These are phyloP conservation scores for Linum usitatissimum DNA, from an alignment of 345 rosid genomes.

Conservation along the genomic window DNA sequence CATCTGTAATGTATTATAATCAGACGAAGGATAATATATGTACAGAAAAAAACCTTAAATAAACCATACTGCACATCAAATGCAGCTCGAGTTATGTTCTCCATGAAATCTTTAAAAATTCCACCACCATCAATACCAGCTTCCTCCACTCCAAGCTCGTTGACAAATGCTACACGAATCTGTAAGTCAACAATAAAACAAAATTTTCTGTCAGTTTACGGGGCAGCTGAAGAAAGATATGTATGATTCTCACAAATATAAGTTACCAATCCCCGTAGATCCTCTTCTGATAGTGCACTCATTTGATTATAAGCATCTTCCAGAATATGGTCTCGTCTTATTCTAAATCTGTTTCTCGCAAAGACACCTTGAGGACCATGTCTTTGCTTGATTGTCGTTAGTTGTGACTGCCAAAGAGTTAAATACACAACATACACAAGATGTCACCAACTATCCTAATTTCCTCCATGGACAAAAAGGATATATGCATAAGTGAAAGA, in stretches of 20 bases:
- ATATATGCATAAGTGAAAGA: conserved; percentile 5
- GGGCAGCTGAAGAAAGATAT: conserved; percentile 8
- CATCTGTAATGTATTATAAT: background rate
- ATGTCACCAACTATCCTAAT: background rate
- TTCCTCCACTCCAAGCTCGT: conserved; percentile 98
- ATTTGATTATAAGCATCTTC: conserved; percentile 98
- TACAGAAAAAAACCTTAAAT: conserved; percentile 50
- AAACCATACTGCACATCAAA: conserved; percentile 95
- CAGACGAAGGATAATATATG: background rate
- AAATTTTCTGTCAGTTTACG: conserved; percentile 3
- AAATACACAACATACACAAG: background rate
- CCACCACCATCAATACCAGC: conserved; percentile 99
- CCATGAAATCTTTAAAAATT: conserved; percentile 99
- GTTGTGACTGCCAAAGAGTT: conserved; percentile 48
- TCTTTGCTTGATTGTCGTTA: conserved; percentile 59
- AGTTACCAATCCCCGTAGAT: conserved; percentile 81
- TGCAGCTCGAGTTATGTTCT: conserved; percentile 91
- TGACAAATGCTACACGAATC: conserved; percentile 93
- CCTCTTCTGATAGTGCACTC: conserved; percentile 89
- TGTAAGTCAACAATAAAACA: conserved; percentile 26
- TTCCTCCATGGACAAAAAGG: background rate
- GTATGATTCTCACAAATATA: conserved; percentile 3
- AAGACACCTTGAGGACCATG: conserved; percentile 65
- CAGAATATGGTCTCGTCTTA: conserved; percentile 83
- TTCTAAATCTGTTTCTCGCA: conserved; percentile 77